Base-by-base conservation (phyloP, 176 grass and related monocot species). In the Lolium multiflorum region DNA sequence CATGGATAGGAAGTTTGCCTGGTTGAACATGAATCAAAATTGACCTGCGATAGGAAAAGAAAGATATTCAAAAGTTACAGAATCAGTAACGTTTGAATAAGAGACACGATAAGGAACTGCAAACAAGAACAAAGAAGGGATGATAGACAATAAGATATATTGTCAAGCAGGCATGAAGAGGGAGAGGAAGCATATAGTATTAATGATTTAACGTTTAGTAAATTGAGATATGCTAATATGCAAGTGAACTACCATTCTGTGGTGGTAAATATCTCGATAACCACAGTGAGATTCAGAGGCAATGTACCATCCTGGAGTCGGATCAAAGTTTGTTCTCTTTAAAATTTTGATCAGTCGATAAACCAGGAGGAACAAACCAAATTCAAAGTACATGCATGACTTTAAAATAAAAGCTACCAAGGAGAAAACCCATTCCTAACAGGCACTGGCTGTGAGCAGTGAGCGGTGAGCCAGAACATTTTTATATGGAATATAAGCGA, bases 1-100 rank as follows among this genome's bases (percentile, higher is more conserved):
- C 94, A 99, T 60, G 97, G 90, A 83, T 94, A 99, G 17, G 94
- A 89, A 66, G 94, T 96, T 77, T 92, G 92, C 72, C 97, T 96
- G 48, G 93, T 83, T 72, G 94, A 86, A 89, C 97, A 99, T 65
- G 94, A 94, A 94, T 99, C 94, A 81, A 99, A 99, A 89, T 99
- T 99, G 48, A 99, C 84, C 97, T 98, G 90, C 81, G 60, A 81
- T 26, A 25, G 73, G 52, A 44, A 68, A 77, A 80, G 21, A 55
- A 67, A 68, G 35, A 46, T 57, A 24, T 69, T 76, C n/a, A 75
- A 31, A 37, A 54, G 17, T 55, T 39, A 31, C 12, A 39, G 2
- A 71, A 83, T 78, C 28, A 86, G 43, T 54, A 68, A 51, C 59
- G 4, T 8, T 59, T 60, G 28, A 65, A 79, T 63, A 79, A 63